Conservation (phyloP, 78 protist genomes). For the Dictyostelium brefeldianum region DNA sequence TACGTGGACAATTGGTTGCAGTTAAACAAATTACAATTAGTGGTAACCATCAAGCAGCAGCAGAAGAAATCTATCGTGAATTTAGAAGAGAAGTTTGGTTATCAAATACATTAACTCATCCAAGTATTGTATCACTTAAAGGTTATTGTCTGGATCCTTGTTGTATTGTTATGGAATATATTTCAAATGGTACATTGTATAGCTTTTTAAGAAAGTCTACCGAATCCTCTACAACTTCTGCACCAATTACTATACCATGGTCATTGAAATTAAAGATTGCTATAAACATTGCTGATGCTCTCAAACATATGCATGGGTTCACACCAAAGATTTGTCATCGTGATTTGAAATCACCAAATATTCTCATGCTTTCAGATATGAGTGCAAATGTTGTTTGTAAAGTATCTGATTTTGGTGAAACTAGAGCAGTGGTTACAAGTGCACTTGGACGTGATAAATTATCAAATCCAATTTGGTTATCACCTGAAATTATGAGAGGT, state of each 20-base stretch:
- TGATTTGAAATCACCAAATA: constrained; percentile 82
- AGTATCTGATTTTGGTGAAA: constrained; percentile 83
- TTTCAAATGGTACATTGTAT: constrained; percentile 72
- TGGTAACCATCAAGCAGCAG: neutral
- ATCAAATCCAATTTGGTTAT: constrained; percentile 84
- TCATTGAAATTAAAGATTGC: constrained; percentile 57
- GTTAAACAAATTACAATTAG: constrained; percentile 25
- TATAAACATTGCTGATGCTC: constrained; percentile 64
- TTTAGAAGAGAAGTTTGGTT: constrained; percentile 80
- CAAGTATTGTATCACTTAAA: constrained; percentile 49
- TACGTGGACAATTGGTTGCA: constrained; percentile 62
- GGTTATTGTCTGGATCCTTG: constrained; percentile 72
- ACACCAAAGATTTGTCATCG: constrained; percentile 83
- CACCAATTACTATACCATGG: constrained; percentile 3
- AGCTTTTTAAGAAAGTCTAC: constrained; percentile 11
- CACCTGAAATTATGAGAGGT: constrained; percentile 85
- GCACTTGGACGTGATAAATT: constrained; percentile 66
- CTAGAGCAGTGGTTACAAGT: constrained; percentile 70
- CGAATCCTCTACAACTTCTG: neutral
- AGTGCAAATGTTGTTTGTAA: constrained; percentile 42
- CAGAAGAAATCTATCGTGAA: constrained; percentile 61
- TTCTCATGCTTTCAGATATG: constrained; percentile 58
- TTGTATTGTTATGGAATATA: constrained; percentile 74
- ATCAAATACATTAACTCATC: constrained; percentile 58
- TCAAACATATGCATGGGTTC: constrained; percentile 70